Evolutionary conservation across 1,284 basidiomycete species (phyloP).

Genomic region (Ustilago tritici): DNA sequence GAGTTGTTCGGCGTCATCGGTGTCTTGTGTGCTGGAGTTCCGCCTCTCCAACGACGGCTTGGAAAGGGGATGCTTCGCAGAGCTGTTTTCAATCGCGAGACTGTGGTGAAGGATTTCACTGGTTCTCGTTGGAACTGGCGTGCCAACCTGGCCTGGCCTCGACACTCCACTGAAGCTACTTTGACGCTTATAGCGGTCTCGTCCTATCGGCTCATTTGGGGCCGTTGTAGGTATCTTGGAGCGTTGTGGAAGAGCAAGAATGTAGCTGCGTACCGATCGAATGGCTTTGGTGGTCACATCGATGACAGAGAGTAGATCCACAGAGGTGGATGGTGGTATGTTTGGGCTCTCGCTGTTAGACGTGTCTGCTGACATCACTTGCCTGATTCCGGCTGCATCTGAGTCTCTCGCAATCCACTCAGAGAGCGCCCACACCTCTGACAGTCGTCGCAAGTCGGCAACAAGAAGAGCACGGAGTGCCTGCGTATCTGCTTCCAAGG

Average conservation of each 20-base stretch:
- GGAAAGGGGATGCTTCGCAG: background rate
- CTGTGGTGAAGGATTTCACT: conserved; percentile 27
- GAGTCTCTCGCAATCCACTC: conserved; percentile 16
- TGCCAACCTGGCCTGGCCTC: conserved; percentile 23
- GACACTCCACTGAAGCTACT: conserved; percentile 47
- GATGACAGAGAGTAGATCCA: conserved; percentile 33
- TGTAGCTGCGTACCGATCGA: conserved; percentile 54
- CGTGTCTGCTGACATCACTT: conserved; percentile 10
- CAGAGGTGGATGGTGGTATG: background rate
- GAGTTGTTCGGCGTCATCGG: conserved; percentile 73
- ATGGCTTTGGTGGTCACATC: conserved; percentile 49
- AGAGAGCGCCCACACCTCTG: conserved; percentile 15
- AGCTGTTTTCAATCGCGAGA: background rate
- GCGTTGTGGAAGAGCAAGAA: conserved; percentile 47
- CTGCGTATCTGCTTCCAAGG: conserved; percentile 53
- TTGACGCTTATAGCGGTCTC: conserved; percentile 50
- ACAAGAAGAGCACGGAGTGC: conserved; percentile 31
- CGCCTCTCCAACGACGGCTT: background rate
- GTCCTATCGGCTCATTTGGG: conserved; percentile 30
- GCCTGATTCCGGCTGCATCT: conserved; percentile 3
- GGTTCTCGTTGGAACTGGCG: conserved; percentile 12
- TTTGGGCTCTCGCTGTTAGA: background rate
- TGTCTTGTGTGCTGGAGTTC: background rate
- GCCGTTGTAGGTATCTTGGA: conserved; percentile 13
- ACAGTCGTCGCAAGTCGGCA: conserved; percentile 23